Evolutionary conservation across 768 basidiomycete species (phyloP).

Genomic region (Russula griseocarnosa): DNA sequence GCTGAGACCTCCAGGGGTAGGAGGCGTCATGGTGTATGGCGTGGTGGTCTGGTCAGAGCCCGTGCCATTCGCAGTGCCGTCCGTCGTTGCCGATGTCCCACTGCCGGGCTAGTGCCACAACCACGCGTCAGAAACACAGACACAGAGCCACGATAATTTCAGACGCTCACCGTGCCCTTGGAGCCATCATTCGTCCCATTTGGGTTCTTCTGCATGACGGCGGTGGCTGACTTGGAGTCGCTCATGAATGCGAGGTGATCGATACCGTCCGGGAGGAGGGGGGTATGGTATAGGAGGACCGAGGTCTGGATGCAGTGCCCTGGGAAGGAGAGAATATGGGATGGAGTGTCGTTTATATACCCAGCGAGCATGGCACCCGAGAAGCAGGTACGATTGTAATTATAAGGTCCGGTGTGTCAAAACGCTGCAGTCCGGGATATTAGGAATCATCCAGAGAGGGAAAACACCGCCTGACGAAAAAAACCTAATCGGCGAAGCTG

Average conservation of each 20-base stretch:
- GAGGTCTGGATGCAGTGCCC: constrained; percentile 4
- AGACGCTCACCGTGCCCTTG: constrained; percentile 88
- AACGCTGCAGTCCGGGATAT: constrained; percentile 19
- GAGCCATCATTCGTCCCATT: constrained; percentile 40
- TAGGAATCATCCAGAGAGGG: constrained; percentile 24
- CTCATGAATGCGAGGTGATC: constrained; percentile 2
- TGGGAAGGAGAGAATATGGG: neutral
- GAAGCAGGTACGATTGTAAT: constrained; percentile 17
- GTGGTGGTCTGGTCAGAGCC: constrained; percentile 16
- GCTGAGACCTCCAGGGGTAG: constrained; percentile 27
- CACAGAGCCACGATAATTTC: constrained; percentile 70
- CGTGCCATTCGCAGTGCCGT: constrained; percentile 9
- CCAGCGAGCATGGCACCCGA: constrained; percentile 6
- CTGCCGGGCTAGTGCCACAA: constrained; percentile 68
- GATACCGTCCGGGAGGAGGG: constrained; percentile 1
- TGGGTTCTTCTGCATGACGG: constrained; percentile 23
- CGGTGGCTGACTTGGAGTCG: constrained; percentile 21
- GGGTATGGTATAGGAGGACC: neutral
- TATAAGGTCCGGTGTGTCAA: constrained; percentile 26
- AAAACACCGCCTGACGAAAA: constrained; percentile 1
- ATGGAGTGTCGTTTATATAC: constrained; percentile 14
- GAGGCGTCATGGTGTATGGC: constrained; percentile 21
- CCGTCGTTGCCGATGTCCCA: constrained; percentile 56
- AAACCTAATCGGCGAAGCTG: constrained; percentile 21
- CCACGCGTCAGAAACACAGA: constrained; percentile 89